A percentile compares a stretch with the other conserved stretches of the same genome.
These are phyloP conservation scores for Limonium bicolor DNA, from an alignment of 148 eudicot species.

Conservation along the genomic window DNA sequence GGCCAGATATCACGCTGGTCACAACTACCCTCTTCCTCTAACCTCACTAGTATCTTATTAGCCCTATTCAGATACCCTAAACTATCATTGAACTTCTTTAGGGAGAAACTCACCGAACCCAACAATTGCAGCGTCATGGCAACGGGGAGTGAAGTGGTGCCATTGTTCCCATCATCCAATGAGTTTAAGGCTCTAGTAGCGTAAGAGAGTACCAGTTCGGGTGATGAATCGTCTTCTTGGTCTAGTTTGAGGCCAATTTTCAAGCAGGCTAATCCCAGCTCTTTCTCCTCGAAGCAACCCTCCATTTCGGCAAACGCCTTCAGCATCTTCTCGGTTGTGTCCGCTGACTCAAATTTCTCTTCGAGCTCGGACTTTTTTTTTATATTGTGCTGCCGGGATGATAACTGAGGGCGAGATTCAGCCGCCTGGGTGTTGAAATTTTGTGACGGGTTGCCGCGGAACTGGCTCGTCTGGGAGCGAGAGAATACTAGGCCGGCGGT, in stretches of 20 bases:
- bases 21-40: slow-evolving; percentile 30
- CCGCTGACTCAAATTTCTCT: slow-evolving; percentile 70
- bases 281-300: slow-evolving; percentile 45
- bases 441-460: slow-evolving; percentile 17
- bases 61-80: slow-evolving; percentile 81
- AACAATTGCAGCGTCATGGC: slow-evolving; percentile 79
- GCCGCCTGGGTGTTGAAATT: slow-evolving; percentile 37
- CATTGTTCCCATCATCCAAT: slow-evolving; percentile 25
- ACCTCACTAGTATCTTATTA: slow-evolving; percentile 37
- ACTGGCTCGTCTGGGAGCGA: slow-evolving; percentile 10
- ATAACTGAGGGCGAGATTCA: slow-evolving; percentile 15
- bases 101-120: slow-evolving; percentile 50
- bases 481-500: slow-evolving; percentile 9
- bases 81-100: slow-evolving; percentile 65
- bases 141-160: slow-evolving; percentile 33
- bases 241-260: slow-evolving; percentile 80
- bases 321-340: slow-evolving; percentile 58
- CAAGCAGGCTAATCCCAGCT: slow-evolving; percentile 66
- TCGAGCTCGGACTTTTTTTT: slow-evolving; percentile 44
- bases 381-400: slow-evolving; percentile 58
- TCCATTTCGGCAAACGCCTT: slow-evolving; percentile 68
- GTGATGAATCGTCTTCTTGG: slow-evolving; percentile 71
- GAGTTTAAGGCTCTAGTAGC: slow-evolving; percentile 59
- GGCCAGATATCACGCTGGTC: slow-evolving; percentile 34
- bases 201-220: slow-evolving; percentile 47